Evolutionary conservation across 164 flowering plant species (phyloP).

Genomic region (Magnolia kwangsiensis): DNA sequence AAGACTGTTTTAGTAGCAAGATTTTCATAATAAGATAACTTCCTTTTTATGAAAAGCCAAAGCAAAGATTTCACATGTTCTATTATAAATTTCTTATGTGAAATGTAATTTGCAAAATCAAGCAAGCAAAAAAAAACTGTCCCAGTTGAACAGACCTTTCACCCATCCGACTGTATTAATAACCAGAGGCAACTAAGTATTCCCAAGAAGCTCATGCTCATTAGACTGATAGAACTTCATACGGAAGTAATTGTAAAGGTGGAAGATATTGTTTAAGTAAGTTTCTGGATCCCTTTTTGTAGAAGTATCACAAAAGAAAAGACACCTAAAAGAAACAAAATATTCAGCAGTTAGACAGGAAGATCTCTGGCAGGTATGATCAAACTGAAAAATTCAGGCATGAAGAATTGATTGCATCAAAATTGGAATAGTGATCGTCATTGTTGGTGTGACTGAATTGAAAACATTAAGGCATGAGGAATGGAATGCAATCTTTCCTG

Average conservation of each 20-base stretch:
- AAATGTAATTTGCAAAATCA: background rate
- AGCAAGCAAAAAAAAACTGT: background rate
- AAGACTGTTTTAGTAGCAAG: no score
- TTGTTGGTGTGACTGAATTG: no score
- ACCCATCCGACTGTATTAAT: slow-evolving; percentile 97
- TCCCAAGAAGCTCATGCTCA: slow-evolving; percentile 25
- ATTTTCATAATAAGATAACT: no score
- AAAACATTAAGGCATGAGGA: no score
- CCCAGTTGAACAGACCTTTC: slow-evolving; percentile 50
- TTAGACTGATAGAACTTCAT: slow-evolving; percentile 27
- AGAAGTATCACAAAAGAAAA: no score
- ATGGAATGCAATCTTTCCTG: no score
- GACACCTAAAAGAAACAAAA: no score
- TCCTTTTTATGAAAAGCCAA: no score
- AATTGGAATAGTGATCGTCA: background rate
- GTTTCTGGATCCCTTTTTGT: no score
- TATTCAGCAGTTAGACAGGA: background rate
- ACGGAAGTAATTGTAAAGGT: no score
- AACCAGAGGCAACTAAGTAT: slow-evolving; percentile 60
- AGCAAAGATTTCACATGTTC: background rate
- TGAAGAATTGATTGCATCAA: background rate
- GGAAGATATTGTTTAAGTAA: no score
- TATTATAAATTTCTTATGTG: background rate
- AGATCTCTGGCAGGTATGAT: background rate
- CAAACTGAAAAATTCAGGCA: background rate